Base-by-base conservation (phyloP, 2,329 filamentous ascomycete species). In the Aspergillus pseudonomiae region DNA sequence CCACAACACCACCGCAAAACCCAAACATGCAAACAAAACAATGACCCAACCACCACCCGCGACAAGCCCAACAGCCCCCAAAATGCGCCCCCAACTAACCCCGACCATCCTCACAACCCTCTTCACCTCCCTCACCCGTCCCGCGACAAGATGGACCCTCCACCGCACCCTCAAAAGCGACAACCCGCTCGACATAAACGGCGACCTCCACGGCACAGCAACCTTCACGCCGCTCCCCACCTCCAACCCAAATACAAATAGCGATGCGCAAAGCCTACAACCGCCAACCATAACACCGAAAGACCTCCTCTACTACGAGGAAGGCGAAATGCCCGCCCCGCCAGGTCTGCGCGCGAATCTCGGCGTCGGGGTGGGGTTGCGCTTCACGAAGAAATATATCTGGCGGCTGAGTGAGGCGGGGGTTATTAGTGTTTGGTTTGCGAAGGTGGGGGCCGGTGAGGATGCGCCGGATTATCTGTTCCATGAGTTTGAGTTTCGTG, bases 401-500 rank as follows among this genome's bases (percentile, higher is more conserved):
- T 82, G 80, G 80, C 75, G 78, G 1, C 58, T 79, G 21, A 66
- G 66, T 16, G 66, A 72, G 3, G 71, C 65, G 16, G 65, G 66
- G 34, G 16, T 16, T 26, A 76, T 82, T 14, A 81, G 79, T 61
- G 74, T 81, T 16, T 82, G 80, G 80, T 82, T 82, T 55, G 78
- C 79, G 34, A 81, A 81, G 62, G 71, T 78, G 9, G 68, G 34
- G 34, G 5, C 5, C 14, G 34, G 69, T 3, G 62, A 67, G 2
- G 67, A 74, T 4, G 73, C 76, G 21, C 70, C 77, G 24, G 79
- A 82, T 68, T 82, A 82, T 63, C 69, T 82, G 14, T 82, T 82
- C 60, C 80, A 82, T 63, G 74, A 80, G 43, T 78, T 82, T 36
- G 75, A 76, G 16, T 77, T 80, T 45, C 67, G 68, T 1, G 53